Conservation (phyloP, 78 protist species). For the Chrysochromulina parva region DNA sequence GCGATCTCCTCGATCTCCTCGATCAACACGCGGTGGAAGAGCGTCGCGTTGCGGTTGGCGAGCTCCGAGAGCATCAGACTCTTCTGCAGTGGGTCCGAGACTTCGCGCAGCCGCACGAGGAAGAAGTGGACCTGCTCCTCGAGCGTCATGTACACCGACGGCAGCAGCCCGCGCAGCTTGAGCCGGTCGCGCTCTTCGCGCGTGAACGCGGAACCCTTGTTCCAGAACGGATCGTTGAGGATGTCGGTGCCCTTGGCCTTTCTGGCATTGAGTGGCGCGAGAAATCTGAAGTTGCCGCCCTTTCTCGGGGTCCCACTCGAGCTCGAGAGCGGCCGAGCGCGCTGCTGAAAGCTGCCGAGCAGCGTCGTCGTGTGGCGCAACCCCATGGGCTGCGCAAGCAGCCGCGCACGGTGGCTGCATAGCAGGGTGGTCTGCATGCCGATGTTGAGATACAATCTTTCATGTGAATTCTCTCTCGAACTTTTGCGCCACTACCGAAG, state of each 20-base stretch:
- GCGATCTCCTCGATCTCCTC: slow-evolving; percentile 72
- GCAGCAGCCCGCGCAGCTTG: slow-evolving; percentile 79
- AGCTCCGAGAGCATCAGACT: slow-evolving; percentile 42
- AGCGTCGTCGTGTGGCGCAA: too few species aligned
- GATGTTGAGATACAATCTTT: too few species aligned
- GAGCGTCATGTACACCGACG: slow-evolving; percentile 25
- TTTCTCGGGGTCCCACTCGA: too few species aligned
- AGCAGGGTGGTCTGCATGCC: too few species aligned
- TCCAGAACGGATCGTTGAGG: slow-evolving; percentile 1
- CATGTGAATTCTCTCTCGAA: too few species aligned
- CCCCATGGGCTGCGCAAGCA: too few species aligned
- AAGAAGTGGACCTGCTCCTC: neutral
- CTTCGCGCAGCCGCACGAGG: neutral
- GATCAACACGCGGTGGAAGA: slow-evolving; percentile 73
- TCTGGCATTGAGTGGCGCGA: neutral
- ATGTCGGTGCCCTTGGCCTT: neutral
- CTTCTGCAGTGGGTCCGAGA: neutral
- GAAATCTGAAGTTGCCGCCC: neutral
- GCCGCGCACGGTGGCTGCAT: too few species aligned
- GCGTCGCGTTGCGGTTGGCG: slow-evolving; percentile 76
- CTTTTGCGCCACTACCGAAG: too few species aligned
- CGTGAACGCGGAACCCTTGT: slow-evolving; percentile 68
- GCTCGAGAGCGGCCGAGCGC: too few species aligned
- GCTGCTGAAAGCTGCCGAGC: too few species aligned
- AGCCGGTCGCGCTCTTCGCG: slow-evolving; percentile 59